Evolutionary conservation across 495 filamentous ascomycete species (phyloP), one percentile per base, ranked within the genome.

Genomic region (Chaetomium tenue): DNA sequence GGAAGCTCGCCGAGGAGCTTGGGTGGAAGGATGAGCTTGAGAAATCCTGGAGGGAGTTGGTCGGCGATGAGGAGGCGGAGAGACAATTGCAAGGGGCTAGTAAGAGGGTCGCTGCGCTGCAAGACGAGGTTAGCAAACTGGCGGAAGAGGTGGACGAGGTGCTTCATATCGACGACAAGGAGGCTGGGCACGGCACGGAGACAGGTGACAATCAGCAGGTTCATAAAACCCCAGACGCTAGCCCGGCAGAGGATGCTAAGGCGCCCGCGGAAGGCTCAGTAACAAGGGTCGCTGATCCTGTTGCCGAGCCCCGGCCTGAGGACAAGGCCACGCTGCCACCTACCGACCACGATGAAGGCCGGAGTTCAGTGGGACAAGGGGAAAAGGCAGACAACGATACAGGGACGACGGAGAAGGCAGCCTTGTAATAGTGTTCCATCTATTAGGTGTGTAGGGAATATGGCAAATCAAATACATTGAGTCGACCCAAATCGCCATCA

Each of bases 21-120:
- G 93, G 91, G 0, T 98, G 94, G 93, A 76, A 86, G 18, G 86
- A 92, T 50, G 93, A 98, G 69, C 79, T 98, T 37, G 91, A 96
- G 63, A 65, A 66, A 0, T 37, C 68, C 66, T 82, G 80, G 80
- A 65, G 72, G 18, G 65, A 61, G 16, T 42, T 77, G 26, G 78
- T 81, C 6, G 80, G 80, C 3, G 71, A 75, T 12, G 66, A 74
- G 33, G 80, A 82, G 64, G 79, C 78, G 13, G 63, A 74, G 55
- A 67, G 71, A 39, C 80, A 82, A 63, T 33, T 77, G 61, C 64
- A 68, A 52, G 74, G 68, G 5, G 60, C 51, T 37, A 57, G 42
- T 46, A 70, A 74, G 60, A 66, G 70, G 51, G 68, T 63, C 5
- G 70, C 58, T 46, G 50, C 60, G 46, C 57, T 74, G 16, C 63